Conservation (phyloP, 495 filamentous ascomycete species). For the Thozetella sp. region DNA sequence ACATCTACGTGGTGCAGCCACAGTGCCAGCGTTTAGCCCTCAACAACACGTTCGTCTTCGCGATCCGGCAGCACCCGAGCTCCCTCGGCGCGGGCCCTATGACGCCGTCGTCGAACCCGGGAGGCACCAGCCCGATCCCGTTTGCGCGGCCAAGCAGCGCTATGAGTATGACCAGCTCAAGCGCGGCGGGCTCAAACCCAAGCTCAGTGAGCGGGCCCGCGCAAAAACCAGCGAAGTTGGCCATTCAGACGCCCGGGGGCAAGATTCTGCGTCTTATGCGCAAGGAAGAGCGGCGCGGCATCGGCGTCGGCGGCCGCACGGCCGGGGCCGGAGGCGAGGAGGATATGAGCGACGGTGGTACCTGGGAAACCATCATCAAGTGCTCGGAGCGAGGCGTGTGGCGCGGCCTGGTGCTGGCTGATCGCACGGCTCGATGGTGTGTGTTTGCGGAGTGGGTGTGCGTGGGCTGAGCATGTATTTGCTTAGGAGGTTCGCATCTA, state of each 20-base stretch:
- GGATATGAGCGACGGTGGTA: slow-evolving; percentile 71
- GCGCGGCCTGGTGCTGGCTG: slow-evolving; percentile 91
- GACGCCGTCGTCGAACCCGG: slow-evolving; percentile 50
- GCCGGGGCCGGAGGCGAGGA: slow-evolving; percentile 46
- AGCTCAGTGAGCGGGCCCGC: slow-evolving; percentile 34
- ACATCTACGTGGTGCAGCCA: slow-evolving; percentile 93
- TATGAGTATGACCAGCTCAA: slow-evolving; percentile 78
- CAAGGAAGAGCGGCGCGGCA: slow-evolving; percentile 73
- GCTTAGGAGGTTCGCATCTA: too few relatives aligned
- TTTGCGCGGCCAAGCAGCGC: slow-evolving; percentile 77
- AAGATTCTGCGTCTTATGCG: slow-evolving; percentile 91
- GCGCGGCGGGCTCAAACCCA: slow-evolving; percentile 57
- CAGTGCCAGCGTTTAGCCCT: slow-evolving; percentile 84
- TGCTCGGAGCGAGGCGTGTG: slow-evolving; percentile 88
- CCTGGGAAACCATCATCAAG: slow-evolving; percentile 98
- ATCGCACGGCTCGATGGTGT: slow-evolving; percentile 95
- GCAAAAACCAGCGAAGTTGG: slow-evolving; percentile 91
- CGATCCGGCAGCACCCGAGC: slow-evolving; percentile 89
- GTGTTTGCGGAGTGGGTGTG: slow-evolving; percentile 97
- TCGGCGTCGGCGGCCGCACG: slow-evolving; percentile 38
- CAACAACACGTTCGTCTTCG: slow-evolving; percentile 98
- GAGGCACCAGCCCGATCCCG: slow-evolving; percentile 64
- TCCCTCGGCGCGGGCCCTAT: slow-evolving; percentile 39
- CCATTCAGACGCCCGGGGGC: slow-evolving; percentile 92
- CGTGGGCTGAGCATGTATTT: slow-evolving; percentile 20